A percentile compares a stretch with the other conserved stretches of the same genome.
phyloP scores from a whole-genome alignment of 305 asterid species.

The Ajuga reptans region DNA sequence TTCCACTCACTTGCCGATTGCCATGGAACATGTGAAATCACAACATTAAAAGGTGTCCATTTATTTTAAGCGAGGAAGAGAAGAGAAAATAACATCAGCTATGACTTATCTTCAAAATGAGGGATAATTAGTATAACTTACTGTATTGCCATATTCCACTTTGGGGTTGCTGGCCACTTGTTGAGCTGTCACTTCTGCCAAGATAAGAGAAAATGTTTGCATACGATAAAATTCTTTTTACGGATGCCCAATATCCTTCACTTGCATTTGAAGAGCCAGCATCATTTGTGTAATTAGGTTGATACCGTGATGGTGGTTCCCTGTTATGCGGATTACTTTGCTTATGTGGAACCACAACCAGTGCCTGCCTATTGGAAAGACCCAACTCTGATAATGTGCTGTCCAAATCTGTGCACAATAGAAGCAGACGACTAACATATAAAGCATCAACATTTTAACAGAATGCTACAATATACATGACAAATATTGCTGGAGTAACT shows the following conservation, averaged over 20 bases:
- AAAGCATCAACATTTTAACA: constrained; percentile 15
- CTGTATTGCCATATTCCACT: constrained; percentile 50
- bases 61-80: too few relatives aligned
- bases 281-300: constrained; percentile 29
- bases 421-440: not conserved
- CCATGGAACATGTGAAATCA: not conserved
- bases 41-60: not conserved
- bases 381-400: constrained; percentile 61
- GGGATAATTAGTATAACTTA: constrained; percentile 31
- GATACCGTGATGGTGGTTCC: constrained; percentile 31
- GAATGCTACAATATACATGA: not conserved
- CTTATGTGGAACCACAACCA: constrained; percentile 47
- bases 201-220: constrained; percentile 71
- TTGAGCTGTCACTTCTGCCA: constrained; percentile 36
- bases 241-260: constrained; percentile 65
- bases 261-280: constrained; percentile 38
- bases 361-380: constrained; percentile 65
- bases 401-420: constrained; percentile 48
- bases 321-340: constrained; percentile 23
- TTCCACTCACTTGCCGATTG: not conserved
- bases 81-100: not conserved
- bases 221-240: constrained; percentile 57
- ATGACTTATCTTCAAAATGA: not conserved
- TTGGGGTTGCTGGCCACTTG: constrained; percentile 42
- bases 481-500: not conserved